Base-by-base conservation (phyloP, 1,284 basidiomycete species). In the Ceratobasidium sp. region DNA sequence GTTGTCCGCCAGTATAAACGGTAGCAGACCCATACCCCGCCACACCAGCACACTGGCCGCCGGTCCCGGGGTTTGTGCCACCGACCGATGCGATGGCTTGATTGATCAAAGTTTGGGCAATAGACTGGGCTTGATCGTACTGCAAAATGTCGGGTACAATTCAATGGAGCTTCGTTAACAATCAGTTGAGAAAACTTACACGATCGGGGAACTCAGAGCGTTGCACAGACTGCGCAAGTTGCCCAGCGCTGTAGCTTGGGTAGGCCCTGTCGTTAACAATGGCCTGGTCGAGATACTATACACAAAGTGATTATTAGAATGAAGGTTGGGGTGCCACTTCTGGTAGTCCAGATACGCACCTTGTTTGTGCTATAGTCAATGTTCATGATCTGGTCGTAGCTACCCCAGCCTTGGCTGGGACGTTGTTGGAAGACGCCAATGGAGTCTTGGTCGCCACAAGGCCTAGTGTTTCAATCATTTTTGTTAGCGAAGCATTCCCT, bases 1-100 rank as follows among this genome's bases (percentile, higher is more conserved):
- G 38, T 32, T 71, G 71, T 3, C 73, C 73, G 22, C 71, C 73
- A 54, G 49, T 64, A 29, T 73, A 74, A 15, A 70, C 71, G 20
- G 70, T 55, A 31, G 70, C 13, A 7, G 35, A 49, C 17, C 53
- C 31, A 34, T 70, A 72, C 10, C 72, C 68, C 20, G 67, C 25
- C 22, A 71, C 49, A 32, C 70, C 68, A n/a, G 25, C 1, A 35
- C 70, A 71, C 53, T 54, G 13, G 45, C 64, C 67, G 15, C 17
- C 49, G n/a, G 42, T 47, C 17, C 53, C 55, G 10, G 70, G 52
- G 40, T 58, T 54, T 15, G 52, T 68, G 17, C 52, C 64, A 22
- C 64, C 64, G 34, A 67, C 64, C 6, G 52, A 55, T 29, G 50
- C 52, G 1, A 5, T 27, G 10, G 52, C 64, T 31, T 54, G 38